Evolutionary conservation across 257 asterid species (phyloP).

Genomic region (Perilla frutescens): DNA sequence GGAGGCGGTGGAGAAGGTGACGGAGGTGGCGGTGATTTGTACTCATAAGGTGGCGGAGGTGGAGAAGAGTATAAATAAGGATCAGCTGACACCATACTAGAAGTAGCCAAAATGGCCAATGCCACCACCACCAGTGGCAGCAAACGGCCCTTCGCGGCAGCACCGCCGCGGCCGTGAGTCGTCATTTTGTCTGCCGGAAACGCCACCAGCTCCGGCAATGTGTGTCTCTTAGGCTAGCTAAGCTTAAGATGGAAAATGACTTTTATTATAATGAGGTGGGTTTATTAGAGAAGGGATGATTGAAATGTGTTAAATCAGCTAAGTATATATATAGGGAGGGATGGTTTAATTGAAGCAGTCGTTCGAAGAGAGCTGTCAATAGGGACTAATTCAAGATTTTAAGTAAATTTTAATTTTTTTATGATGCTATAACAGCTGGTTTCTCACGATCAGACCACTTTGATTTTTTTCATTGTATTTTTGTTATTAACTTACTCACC

Average conservation of each 20-base stretch:
- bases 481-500: slow-evolving; percentile 31
- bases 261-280: slow-evolving; percentile 1
- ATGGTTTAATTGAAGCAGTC: slow-evolving; percentile 23
- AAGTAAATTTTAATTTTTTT: slow-evolving; percentile 16
- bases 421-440: slow-evolving; percentile 49
- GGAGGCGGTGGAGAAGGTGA: slow-evolving; percentile 41
- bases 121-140: slow-evolving; percentile 53
- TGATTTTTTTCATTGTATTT: slow-evolving; percentile 19
- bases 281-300: slow-evolving; percentile 36
- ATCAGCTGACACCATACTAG: slow-evolving; percentile 55
- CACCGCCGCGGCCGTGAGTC: slow-evolving; percentile 45
- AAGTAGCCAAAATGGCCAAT: slow-evolving; percentile 54
- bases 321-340: slow-evolving; percentile 50
- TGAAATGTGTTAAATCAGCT: slow-evolving; percentile 11
- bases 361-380: slow-evolving; percentile 50
- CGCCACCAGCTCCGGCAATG: slow-evolving; percentile 37
- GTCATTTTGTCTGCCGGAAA: slow-evolving; percentile 46
- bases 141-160: slow-evolving; percentile 40
- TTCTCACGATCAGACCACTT: slow-evolving; percentile 31
- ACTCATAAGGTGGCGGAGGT: slow-evolving; percentile 43
- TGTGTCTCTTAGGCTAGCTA: not conserved
- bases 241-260: not conserved
- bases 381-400: slow-evolving; percentile 35
- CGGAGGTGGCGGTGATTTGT: slow-evolving; percentile 57
- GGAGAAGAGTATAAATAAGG: slow-evolving; percentile 50